Evolutionary conservation across 805 yeast species (phyloP).

Genomic region (Candida montana): DNA sequence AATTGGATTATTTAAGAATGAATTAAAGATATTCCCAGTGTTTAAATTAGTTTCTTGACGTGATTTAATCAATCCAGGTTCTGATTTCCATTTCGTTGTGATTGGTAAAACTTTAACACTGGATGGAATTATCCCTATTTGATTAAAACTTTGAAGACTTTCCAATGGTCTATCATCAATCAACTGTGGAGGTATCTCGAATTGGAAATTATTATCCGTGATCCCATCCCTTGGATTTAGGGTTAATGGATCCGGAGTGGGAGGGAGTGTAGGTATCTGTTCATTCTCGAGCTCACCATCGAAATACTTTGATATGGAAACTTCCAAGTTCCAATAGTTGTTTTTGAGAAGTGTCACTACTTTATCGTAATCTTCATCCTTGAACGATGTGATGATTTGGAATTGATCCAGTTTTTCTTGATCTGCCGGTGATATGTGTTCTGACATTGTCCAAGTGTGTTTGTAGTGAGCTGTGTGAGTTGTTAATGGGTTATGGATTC

Average conservation of each 20-base stretch:
- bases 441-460: slow-evolving; percentile 8
- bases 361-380: slow-evolving; percentile 41
- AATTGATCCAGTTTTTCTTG: slow-evolving; percentile 42
- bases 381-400: slow-evolving; percentile 44
- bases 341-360: slow-evolving; percentile 42
- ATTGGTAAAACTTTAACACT: slow-evolving; percentile 30
- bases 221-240: neutral
- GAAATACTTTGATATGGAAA: slow-evolving; percentile 55
- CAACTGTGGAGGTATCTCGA: neutral
- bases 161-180: slow-evolving; percentile 3
- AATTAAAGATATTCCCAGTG: no score
- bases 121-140: slow-evolving; percentile 18
- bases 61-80: slow-evolving; percentile 11
- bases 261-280: neutral
- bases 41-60: neutral
- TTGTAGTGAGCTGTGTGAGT: no score
- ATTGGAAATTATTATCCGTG: no score
- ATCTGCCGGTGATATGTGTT: slow-evolving; percentile 33
- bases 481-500: no score
- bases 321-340: slow-evolving; percentile 57
- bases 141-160: slow-evolving; percentile 1
- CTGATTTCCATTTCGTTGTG: slow-evolving; percentile 24
- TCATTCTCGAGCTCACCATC: slow-evolving; percentile 43
- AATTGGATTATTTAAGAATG: slow-evolving; percentile 29
- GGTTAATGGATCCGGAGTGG: neutral